A percentile compares a stretch with the other conserved stretches of the same genome.
Conservation (phyloP, 1,139 yeast genomes). For the Geotrichum citri-aurantii region DNA sequence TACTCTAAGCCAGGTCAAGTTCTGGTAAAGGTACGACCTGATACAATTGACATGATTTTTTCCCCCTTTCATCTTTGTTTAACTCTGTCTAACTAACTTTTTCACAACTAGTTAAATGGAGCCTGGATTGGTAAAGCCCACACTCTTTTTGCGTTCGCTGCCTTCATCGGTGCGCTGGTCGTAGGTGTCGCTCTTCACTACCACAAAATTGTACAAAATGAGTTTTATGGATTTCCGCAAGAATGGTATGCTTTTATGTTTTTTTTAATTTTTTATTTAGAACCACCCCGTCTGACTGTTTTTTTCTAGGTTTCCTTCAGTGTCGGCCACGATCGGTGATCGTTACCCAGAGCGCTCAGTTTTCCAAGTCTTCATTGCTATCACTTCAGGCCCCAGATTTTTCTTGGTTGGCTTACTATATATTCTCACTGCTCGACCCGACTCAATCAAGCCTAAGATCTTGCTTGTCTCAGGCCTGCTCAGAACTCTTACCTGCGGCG, state of each 20-base stretch:
- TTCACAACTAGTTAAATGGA: conserved; percentile 45
- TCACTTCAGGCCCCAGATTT: conserved; percentile 65
- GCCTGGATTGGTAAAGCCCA: conserved; percentile 64
- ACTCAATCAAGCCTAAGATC: conserved; percentile 41
- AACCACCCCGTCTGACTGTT: background rate
- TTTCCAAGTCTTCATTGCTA: conserved; percentile 67
- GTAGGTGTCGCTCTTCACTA: conserved; percentile 74
- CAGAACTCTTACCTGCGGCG: conserved; percentile 93
- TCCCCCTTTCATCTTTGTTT: background rate
- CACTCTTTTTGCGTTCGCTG: conserved; percentile 60
- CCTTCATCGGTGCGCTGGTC: conserved; percentile 66
- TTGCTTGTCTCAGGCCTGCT: conserved; percentile 56
- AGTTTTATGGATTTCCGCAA: conserved; percentile 84
- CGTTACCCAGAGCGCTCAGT: conserved; percentile 91
- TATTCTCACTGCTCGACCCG: conserved; percentile 37
- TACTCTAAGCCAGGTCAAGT: conserved; percentile 18
- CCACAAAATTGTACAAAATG: conserved; percentile 79
- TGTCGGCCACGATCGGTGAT: conserved; percentile 94
- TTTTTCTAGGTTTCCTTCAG: conserved; percentile 66
- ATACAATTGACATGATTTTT: background rate
- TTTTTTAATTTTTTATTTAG: background rate
- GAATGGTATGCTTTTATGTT: conserved; percentile 56
- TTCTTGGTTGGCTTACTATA: conserved; percentile 60
- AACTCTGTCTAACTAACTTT: conserved; percentile 1
- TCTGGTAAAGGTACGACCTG: conserved; percentile 12